Conservation (phyloP, 352 stramenopile species). For the Globisporangium orthogonon region DNA sequence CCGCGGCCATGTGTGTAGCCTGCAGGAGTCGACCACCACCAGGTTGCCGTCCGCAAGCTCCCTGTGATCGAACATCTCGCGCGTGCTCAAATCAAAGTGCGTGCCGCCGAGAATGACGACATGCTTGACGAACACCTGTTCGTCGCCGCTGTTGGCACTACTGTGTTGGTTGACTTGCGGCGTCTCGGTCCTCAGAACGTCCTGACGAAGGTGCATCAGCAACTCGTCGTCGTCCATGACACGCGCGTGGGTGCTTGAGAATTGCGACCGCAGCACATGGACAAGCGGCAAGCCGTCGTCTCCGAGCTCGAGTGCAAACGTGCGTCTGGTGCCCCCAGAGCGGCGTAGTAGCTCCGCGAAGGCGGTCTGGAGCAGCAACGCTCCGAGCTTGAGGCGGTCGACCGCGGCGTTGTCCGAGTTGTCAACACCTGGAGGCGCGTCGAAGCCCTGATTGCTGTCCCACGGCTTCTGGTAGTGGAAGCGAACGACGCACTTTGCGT, state of each 20-base stretch:
- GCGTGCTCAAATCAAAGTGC: conserved; percentile 37
- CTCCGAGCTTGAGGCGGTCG: conserved; percentile 42
- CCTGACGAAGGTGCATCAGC: conserved; percentile 36
- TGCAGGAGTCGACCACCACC: conserved; percentile 57
- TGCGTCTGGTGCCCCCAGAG: conserved; percentile 27
- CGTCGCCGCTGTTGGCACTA: not conserved
- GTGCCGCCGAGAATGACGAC: conserved; percentile 60
- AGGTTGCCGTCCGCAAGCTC: conserved; percentile 46
- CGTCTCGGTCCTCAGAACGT: conserved; percentile 29
- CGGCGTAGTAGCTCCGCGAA: conserved; percentile 44
- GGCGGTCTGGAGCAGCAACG: conserved; percentile 53
- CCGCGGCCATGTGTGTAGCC: conserved; percentile 54
- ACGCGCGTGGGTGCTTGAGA: conserved; percentile 33
- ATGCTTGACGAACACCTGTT: conserved; percentile 43
- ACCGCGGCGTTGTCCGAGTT: conserved; percentile 52
- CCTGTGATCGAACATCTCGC: conserved; percentile 43
- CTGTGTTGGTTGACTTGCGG: not conserved
- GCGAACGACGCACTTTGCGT: conserved; percentile 34
- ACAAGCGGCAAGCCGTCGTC: conserved; percentile 42
- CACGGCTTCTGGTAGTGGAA: conserved; percentile 67
- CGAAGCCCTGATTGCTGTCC: conserved; percentile 46
- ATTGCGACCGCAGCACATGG: conserved; percentile 39
- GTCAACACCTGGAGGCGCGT: conserved; percentile 39
- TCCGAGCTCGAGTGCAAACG: conserved; percentile 50
- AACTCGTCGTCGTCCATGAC: conserved; percentile 44